phyloP scores from a whole-genome alignment of 441 rosid genomes.

The Melianthus villosus region DNA sequence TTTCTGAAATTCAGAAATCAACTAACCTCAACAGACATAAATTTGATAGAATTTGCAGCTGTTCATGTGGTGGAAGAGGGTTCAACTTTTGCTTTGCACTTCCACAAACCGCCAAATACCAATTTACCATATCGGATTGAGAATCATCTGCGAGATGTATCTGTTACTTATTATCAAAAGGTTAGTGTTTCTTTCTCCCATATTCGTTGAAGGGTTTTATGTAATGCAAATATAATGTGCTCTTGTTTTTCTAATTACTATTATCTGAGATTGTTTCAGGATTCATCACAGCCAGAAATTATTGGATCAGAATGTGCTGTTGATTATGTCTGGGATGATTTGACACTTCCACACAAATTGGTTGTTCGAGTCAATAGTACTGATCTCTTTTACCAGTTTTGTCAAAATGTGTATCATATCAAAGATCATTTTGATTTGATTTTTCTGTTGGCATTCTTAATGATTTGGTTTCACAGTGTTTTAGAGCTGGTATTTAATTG shows the following conservation, averaged over 20 bases:
- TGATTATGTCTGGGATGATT: slow-evolving; percentile 90
- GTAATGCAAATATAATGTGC: too few relatives aligned
- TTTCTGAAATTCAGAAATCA: slow-evolving; percentile 70
- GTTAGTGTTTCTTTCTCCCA: slow-evolving; percentile 33
- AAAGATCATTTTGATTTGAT: slow-evolving; percentile 5
- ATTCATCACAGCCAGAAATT: slow-evolving; percentile 62
- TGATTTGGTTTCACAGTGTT: background rate
- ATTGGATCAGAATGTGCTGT: slow-evolving; percentile 53
- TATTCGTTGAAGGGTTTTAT: too few relatives aligned
- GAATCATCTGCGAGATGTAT: slow-evolving; percentile 48
- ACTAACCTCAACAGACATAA: slow-evolving; percentile 18
- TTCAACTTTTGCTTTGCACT: slow-evolving; percentile 61
- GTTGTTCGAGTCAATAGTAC: slow-evolving; percentile 64
- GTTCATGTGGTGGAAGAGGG: slow-evolving; percentile 76
- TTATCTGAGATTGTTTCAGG: slow-evolving; percentile 31
- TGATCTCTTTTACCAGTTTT: slow-evolving; percentile 9
- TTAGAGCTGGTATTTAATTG: too few relatives aligned
- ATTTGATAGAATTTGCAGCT: slow-evolving; percentile 44
- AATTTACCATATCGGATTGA: slow-evolving; percentile 79
- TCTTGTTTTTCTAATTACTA: slow-evolving; percentile 7
- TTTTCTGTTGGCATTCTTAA: background rate
- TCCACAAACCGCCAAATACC: slow-evolving; percentile 59
- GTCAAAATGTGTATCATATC: too few relatives aligned
- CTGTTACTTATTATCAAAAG: slow-evolving; percentile 79
- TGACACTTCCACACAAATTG: slow-evolving; percentile 76